These are phyloP conservation scores for Vanilla planifolia DNA, from an alignment of 106 monocot genomes.

Conservation along the genomic window DNA sequence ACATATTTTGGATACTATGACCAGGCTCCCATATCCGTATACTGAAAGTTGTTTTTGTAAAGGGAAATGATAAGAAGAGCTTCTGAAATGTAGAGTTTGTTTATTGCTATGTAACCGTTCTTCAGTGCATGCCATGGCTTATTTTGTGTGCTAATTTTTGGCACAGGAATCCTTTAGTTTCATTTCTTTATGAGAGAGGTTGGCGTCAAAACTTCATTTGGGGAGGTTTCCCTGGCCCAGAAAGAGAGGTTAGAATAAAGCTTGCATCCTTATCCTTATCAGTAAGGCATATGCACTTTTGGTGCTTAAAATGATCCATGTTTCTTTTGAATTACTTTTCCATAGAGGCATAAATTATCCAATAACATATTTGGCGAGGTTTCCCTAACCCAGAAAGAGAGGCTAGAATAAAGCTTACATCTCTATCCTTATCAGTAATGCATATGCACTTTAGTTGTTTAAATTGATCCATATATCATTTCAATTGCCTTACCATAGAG, in stretches of 20 bases:
- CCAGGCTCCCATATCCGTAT: not conserved
- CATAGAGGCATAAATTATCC: not conserved
- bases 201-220: constrained; percentile 89
- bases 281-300: not conserved
- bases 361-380: constrained; percentile 58
- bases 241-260: constrained; percentile 63
- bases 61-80: not conserved
- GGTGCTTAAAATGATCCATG: not conserved
- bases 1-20: not conserved
- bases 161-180: constrained; percentile 74
- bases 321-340: not conserved
- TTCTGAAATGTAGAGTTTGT: not conserved
- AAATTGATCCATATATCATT: not conserved
- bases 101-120: not conserved
- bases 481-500: not conserved
- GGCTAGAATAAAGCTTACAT: constrained; percentile 25
- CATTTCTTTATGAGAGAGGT: constrained; percentile 95
- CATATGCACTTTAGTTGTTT: not conserved
- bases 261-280: not conserved
- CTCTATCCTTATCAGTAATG: not conserved
- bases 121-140: not conserved
- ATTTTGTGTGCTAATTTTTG: constrained; percentile 22
- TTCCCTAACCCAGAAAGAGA: constrained; percentile 85
- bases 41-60: not conserved
- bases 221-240: constrained; percentile 79